Evolutionary conservation across 805 yeast genomes (phyloP), one percentile per base, ranked within the genome.

Genomic region (Vanderwaltozyma polyspora): DNA sequence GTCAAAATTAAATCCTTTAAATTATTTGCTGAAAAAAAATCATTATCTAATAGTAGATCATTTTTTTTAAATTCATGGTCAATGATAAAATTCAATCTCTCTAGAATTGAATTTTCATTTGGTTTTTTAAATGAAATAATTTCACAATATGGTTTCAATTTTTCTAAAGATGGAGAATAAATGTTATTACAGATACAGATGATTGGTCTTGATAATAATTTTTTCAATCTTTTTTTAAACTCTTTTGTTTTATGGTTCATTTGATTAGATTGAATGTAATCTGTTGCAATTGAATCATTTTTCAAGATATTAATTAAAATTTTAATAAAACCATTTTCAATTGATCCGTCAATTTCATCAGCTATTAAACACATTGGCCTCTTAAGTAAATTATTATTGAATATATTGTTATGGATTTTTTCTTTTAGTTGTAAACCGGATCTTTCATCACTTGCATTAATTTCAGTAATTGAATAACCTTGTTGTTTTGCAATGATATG

Each of bases 161-260:
- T 75, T 34, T 84, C 93, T 57, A 89, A 63, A 1, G 82, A 73
- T 3, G 76, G 72, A 0, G 83, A 71, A 54, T 82, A 86, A 2
- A 82, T 67, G 49, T 91, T 94, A 51, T 89, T 91, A 53, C 96
- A 93, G 36, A 91, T 74, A 28, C 94, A 87, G 35, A 89, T 83
- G 14, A 91, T 84, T 1, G 97, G 97, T 44, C 97, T 67, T 46
- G 68, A 64, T 28, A 91, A 55, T 5, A 76, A 57, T 24, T 59
- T 62, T 9, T 62, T 55, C 31, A 51, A 59, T 33, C 56, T 61
- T 34, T 62, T 59, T 25, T 51, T 58, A 16, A 51, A 55, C 24
- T 55, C 15, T 46, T 43, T 25, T 44, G 36, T 40, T 21, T 45
- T 30, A 28, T 40, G 25, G 37, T 43, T 33, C 3, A 19, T 50